Percentiles rank a stretch among this genome's conserved stretches.
phyloP scores from a whole-genome alignment of 805 yeast species.

The Candida cerambycidarum region DNA sequence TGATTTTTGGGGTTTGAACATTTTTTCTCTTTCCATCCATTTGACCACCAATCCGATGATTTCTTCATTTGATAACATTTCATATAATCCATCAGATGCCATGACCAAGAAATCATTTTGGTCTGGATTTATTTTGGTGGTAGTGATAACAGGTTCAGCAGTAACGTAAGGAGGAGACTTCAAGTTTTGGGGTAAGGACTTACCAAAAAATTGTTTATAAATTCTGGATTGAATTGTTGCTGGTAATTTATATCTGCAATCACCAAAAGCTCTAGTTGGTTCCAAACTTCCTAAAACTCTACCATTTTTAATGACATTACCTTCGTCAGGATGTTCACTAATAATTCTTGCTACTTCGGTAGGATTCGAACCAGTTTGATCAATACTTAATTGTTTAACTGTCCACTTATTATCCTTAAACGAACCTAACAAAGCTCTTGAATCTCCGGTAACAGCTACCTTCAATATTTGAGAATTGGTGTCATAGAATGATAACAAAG shows the following conservation, averaged over 20 bases:
- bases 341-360: conserved; percentile 81
- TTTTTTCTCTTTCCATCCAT: conserved; percentile 81
- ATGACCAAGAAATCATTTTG: conserved; percentile 84
- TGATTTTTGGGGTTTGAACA: conserved; percentile 52
- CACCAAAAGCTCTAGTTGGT: conserved; percentile 97
- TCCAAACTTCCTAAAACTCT: conserved; percentile 90
- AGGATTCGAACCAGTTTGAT: conserved; percentile 92
- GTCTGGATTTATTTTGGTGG: conserved; percentile 68
- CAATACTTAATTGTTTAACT: conserved; percentile 80
- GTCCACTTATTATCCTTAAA: conserved; percentile 76
- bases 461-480: conserved; percentile 66
- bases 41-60: conserved; percentile 88
- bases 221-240: conserved; percentile 70
- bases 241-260: conserved; percentile 88
- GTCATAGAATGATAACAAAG: conserved; percentile 83
- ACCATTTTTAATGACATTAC: conserved; percentile 79
- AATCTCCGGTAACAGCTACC: conserved; percentile 96
- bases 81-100: conserved; percentile 94
- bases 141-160: conserved; percentile 89
- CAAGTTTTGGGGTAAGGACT: conserved; percentile 68
- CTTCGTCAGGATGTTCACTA: conserved; percentile 89
- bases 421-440: conserved; percentile 85
- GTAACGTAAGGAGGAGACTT: conserved; percentile 96
- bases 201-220: conserved; percentile 77
- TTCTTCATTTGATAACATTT: conserved; percentile 87